Percentiles rank a stretch among this genome's conserved stretches.
Evolutionary conservation across 257 asterid species (phyloP).

Genomic region (Thymus mandschuricus): DNA sequence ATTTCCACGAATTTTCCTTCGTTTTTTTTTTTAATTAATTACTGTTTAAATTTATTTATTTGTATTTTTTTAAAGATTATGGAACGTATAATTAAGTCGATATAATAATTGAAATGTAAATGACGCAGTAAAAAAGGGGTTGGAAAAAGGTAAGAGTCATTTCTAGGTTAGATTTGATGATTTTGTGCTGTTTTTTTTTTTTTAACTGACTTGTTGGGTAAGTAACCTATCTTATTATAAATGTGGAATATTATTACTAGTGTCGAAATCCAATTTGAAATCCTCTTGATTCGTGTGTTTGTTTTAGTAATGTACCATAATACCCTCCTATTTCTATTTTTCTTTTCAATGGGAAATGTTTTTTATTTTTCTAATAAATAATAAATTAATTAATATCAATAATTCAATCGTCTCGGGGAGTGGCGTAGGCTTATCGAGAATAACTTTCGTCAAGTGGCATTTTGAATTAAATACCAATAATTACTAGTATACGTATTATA

Average conservation of each 20-base stretch:
- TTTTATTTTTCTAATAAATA: no score
- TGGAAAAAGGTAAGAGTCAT: neutral
- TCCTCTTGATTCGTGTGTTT: neutral
- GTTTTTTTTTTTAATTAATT: no score
- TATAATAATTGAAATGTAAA: neutral
- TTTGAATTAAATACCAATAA: neutral
- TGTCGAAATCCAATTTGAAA: neutral
- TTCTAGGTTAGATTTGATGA: neutral
- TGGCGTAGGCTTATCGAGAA: neutral
- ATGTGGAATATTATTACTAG: neutral
- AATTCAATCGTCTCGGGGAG: neutral
- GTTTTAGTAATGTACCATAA: no score
- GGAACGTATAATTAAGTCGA: no score
- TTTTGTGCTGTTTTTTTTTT: neutral
- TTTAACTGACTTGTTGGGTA: neutral
- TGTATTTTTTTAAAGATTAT: no score
- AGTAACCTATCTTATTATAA: neutral
- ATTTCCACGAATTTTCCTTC: no score
- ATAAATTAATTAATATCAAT: no score
- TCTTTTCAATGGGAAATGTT: no score
- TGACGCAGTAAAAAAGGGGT: neutral
- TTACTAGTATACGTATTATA: no score
- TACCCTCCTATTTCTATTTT: no score
- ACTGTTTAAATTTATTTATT: no score
- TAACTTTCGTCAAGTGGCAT: slow-evolving; percentile 9